Evolutionary conservation across 2,329 filamentous ascomycete genomes (phyloP), one percentile per base, ranked within the genome.

Genomic region (Coniochaeta hoffmannii): DNA sequence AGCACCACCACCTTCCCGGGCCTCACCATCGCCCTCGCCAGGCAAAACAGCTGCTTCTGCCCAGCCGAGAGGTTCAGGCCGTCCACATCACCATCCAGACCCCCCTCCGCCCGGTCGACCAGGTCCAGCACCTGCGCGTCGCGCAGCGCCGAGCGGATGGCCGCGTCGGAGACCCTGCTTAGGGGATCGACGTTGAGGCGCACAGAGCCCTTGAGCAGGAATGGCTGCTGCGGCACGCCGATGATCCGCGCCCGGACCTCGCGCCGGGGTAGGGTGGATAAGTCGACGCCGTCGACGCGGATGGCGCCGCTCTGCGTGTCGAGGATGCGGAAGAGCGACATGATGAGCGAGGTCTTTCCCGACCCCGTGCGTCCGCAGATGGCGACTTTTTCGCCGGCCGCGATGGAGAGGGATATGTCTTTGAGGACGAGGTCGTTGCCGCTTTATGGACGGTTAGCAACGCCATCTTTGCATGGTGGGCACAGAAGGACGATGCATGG

Each of bases 161-260:
- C 57, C 1, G 71, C 69, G 50, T 78, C 71, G 6, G 44, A 50
- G 28, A 66, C 66, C 9, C 60, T 60, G 0, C 63, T 61, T 4
- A 65, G 61, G 0, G 79, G 78, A 57, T 81, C 77, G 1, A 76
- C 68, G 54, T 82, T 83, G 30, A 70, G 64, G 4, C 76, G 73
- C 0, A 83, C 67, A 0, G 69, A 76, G n/a, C 76, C 77, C 3
- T 71, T 70, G 14, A 81, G 66, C 15, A 77, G 70, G 60, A 79
- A 73, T 1, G 76, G 70, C 50, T 81, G 77, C 67, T 82, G 79
- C 1, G 79, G 73, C 4, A 81, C 64, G 5, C 71, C 71, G 28
- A 75, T 71, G 14, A 81, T 65, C 4, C 59, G 56, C 11, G 60
- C 57, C 8, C 68, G 66, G n/a, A 69, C 59, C 8, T 59, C 52